Evolutionary conservation across 2,329 filamentous ascomycete species (phyloP), one percentile per base, ranked within the genome.

Genomic region (Aspergillus fischeri): DNA sequence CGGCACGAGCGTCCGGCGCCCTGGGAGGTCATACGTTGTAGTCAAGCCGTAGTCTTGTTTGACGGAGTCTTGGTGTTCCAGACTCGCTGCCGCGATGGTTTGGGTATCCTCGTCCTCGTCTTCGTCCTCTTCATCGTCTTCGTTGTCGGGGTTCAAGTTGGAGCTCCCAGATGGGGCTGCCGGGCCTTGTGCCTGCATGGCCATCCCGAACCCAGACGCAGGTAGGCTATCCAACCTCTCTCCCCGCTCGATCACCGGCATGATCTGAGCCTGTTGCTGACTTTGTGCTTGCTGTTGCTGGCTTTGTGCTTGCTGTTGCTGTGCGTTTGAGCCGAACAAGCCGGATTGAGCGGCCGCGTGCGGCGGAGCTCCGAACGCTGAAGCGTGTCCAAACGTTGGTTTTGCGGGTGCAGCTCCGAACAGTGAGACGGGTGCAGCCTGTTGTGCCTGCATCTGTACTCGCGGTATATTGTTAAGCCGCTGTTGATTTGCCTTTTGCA

Each of bases 31-130:
- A 59, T 77, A 77, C 4, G 70, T 72, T 5, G 75, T 73, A 10
- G 75, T 77, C 20, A 77, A 62, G n/a, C 75, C 75, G 54, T 71
- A 69, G 53, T 76, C 70, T 61, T 76, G 72, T 58, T 73, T 74
- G 38, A 67, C 51, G 8, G 74, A 71, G 56, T 75, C 72, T 56
- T 73, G 71, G 57, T 65, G 55, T 41, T 66, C 47, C 24, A 64
- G 49, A 35, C 24, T 29, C 17, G 50, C 42, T 3, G 63, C 50
- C 1, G 55, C 51, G 24, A 61, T 45, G 6, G 57, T 62, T 5
- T 57, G 54, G 3, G 51, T 56, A 38, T 66, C 62, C 27, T 50
- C 48, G 24, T 56, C 59, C 7, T 62, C 55, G n/a, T 59, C 41
- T 1, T 27, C 65, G 10, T 64, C 56, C 3, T 62, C 56, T 28